phyloP scores from a whole-genome alignment of 2,329 filamentous ascomycete species.

The Aureobasidium sp. region DNA sequence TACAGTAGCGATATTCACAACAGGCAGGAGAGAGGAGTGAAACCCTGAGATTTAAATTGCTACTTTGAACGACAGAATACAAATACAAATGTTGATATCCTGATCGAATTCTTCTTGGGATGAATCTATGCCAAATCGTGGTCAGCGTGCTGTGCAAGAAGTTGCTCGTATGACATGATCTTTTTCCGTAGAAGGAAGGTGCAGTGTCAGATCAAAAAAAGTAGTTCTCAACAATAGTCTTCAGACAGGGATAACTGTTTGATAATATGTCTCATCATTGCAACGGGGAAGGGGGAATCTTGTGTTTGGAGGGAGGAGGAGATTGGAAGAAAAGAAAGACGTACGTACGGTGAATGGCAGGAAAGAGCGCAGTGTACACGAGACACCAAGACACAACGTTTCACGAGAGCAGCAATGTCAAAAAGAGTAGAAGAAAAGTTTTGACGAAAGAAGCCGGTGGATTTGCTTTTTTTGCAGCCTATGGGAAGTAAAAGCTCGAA shows the following conservation, averaged over 20 bases:
- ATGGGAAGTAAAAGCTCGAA: constrained; percentile 12
- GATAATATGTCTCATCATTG: constrained; percentile 69
- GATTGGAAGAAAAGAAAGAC: not conserved
- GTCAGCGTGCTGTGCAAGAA: not conserved
- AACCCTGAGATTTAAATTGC: no score
- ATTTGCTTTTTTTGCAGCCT: constrained; percentile 15
- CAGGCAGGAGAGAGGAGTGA: no score
- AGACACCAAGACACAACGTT: constrained; percentile 11
- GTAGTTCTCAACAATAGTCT: constrained; percentile 77
- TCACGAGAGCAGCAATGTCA: not conserved
- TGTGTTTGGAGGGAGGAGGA: not conserved
- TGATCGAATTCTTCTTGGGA: no score
- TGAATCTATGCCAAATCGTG: not conserved
- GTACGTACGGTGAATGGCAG: constrained; percentile 76
- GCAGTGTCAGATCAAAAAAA: constrained; percentile 31
- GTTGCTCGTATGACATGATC: not conserved
- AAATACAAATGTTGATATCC: no score
- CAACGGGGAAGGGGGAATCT: constrained; percentile 20
- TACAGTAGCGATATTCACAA: no score
- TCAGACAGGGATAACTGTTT: constrained; percentile 99
- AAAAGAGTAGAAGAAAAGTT: not conserved
- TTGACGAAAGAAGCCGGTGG: constrained; percentile 17
- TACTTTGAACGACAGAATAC: no score
- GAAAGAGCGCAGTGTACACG: constrained; percentile 10
- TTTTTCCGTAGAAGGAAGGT: not conserved